Evolutionary conservation across 176 grass and related monocot species (phyloP), one percentile per base, ranked within the genome.

Genomic region (Eremochloa ophiuroides): DNA sequence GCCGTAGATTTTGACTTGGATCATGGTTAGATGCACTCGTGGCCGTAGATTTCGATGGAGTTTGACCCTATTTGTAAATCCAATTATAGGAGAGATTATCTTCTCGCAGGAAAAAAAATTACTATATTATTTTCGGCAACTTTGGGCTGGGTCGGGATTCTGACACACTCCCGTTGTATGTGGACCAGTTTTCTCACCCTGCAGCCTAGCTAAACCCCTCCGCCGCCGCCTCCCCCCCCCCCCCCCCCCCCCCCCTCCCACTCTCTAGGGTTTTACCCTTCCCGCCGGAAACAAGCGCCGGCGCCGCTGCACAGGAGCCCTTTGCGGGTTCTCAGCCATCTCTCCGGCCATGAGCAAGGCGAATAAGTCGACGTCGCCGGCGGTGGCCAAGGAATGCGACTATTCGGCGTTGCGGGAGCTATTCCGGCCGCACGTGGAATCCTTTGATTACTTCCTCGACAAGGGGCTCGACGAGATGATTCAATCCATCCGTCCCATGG

Each of bases 361-460:
- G 27, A 40, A 13, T 8, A 83, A 88, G 28, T 15, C 66, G 17
- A 5, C 23, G 5, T 74, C 55, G 55, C 35, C 31, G 43, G 66
- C 56, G 56, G 61, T 33, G 8, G 37, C 80, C 14, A 69, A 78
- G 82, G 84, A 53, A 69, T 69, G 42, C 5, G 87, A 93, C 30
- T 93, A 86, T 25, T 79, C 71, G 70, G 25, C 84, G 40, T 75
- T 94, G 66, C 79, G 65, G 70, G 78, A 98, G 66, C 90, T 98
- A 63, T 93, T 86, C 80, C 86, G 71, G 28, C 95, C 95, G 48
- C 95, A 94, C 69, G 53, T 98, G 55, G 92, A 98, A 59, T 95
- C 88, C 18, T 98, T 95, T 60, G 79, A 98, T 72, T 89, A 89
- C 73, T 93, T 98, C 79, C 39, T 98, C 64, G 95, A 98, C 8